Conservation (phyloP, 352 stramenopile genomes). For the Globisporangium cystogenes region DNA sequence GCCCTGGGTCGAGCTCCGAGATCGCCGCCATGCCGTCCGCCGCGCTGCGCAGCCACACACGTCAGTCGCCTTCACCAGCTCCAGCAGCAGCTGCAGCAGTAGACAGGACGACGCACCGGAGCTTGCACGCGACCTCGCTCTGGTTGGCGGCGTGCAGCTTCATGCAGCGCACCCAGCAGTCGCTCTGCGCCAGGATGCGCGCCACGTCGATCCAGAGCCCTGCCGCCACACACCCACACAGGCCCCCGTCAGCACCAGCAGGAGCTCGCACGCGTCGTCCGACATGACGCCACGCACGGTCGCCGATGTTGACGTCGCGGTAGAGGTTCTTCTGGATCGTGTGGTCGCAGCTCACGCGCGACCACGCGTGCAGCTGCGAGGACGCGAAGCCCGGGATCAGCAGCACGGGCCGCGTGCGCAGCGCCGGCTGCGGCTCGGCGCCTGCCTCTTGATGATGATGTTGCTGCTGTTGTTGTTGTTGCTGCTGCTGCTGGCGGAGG, state of each 20-base stretch:
- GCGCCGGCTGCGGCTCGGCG: not conserved
- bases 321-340: conserved; percentile 76
- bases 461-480: not conserved
- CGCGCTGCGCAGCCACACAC: conserved; percentile 21
- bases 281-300: conserved; percentile 59
- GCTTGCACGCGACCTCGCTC: conserved; percentile 66
- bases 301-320: conserved; percentile 67
- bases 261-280: no score
- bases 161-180: conserved; percentile 79
- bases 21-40: conserved; percentile 52
- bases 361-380: conserved; percentile 73
- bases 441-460: not conserved
- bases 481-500: no score
- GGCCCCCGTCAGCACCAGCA: not conserved
- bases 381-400: conserved; percentile 76
- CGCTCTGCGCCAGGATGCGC: conserved; percentile 60
- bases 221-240: conserved; percentile 10
- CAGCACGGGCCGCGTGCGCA: conserved; percentile 50
- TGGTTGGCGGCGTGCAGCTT: conserved; percentile 63
- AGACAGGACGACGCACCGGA: conserved; percentile 43
- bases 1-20: conserved; percentile 63
- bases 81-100: not conserved
- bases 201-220: conserved; percentile 70
- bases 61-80: not conserved
- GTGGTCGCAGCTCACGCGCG: conserved; percentile 42